phyloP scores from a whole-genome alignment of 2,329 filamentous ascomycete species.

The Corynespora cassiicola region DNA sequence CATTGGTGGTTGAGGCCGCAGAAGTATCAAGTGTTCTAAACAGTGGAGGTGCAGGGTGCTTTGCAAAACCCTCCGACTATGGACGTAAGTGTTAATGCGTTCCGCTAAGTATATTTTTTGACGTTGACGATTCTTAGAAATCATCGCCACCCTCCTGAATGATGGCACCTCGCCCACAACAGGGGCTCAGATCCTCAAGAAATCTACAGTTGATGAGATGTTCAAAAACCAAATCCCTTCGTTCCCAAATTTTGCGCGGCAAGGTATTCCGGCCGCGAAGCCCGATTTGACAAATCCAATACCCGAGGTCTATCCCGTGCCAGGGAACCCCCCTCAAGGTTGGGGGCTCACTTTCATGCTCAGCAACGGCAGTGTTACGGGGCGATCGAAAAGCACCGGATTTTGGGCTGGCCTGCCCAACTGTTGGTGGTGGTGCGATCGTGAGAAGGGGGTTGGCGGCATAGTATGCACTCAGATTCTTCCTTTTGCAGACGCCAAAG shows the following conservation, averaged over 20 bases:
- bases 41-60: constrained; percentile 67
- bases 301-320: constrained; percentile 56
- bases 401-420: constrained; percentile 68
- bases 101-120: constrained; percentile 6
- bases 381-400: constrained; percentile 48
- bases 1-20: constrained; percentile 52
- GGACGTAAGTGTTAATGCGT: constrained; percentile 51
- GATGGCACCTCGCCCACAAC: constrained; percentile 66
- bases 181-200: constrained; percentile 59
- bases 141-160: constrained; percentile 69
- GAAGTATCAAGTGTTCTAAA: constrained; percentile 58
- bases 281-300: constrained; percentile 58
- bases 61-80: constrained; percentile 66
- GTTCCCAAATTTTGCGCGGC: constrained; percentile 58
- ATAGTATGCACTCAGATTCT: constrained; percentile 38
- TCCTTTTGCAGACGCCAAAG: constrained; percentile 35
- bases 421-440: constrained; percentile 67
- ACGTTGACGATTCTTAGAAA: constrained; percentile 52
- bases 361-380: constrained; percentile 36
- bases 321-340: constrained; percentile 61
- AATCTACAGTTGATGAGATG: constrained; percentile 67
- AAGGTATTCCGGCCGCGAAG: constrained; percentile 55
- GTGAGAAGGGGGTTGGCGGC: constrained; percentile 62
- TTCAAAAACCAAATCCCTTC: constrained; percentile 66
- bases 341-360: constrained; percentile 69